These are phyloP conservation scores for Candida schatavii DNA, from an alignment of 805 yeast species.

Conservation along the genomic window DNA sequence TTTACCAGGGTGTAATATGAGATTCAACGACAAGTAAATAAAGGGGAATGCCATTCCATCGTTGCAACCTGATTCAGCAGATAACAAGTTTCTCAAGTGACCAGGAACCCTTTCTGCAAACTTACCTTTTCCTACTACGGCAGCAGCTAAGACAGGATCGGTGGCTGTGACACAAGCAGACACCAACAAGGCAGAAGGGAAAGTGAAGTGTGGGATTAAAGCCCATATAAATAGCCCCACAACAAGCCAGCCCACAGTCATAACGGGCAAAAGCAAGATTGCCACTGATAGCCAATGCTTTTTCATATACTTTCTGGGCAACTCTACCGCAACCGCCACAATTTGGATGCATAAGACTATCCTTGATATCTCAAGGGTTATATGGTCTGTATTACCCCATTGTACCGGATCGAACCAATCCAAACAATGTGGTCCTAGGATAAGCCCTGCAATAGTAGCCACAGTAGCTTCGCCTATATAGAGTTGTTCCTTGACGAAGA, in stretches of 20 bases:
- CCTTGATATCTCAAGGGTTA: constrained; percentile 81
- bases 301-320: constrained; percentile 85
- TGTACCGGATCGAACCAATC: constrained; percentile 77
- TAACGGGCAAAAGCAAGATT: constrained; percentile 75
- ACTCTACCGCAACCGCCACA: constrained; percentile 91
- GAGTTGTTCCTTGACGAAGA: constrained; percentile 76
- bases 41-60: constrained; percentile 98
- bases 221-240: constrained; percentile 79
- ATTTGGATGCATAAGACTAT: constrained; percentile 83
- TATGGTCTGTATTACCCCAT: constrained; percentile 84
- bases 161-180: constrained; percentile 93
- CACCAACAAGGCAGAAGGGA: constrained; percentile 68
- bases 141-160: constrained; percentile 92
- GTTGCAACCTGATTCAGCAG: constrained; percentile 88
- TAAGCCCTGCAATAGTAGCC: constrained; percentile 80
- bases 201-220: constrained; percentile 68
- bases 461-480: constrained; percentile 92
- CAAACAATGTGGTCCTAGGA: constrained; percentile 84
- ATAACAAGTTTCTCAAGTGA: constrained; percentile 77
- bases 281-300: constrained; percentile 78
- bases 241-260: constrained; percentile 87
- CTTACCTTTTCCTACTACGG: constrained; percentile 92
- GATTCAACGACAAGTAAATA: constrained; percentile 64
- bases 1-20: constrained; percentile 64
- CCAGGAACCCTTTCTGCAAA: constrained; percentile 91